Evolutionary conservation across 805 yeast species (phyloP), one percentile per base, ranked within the genome.

Genomic region (Candida ulmi): DNA sequence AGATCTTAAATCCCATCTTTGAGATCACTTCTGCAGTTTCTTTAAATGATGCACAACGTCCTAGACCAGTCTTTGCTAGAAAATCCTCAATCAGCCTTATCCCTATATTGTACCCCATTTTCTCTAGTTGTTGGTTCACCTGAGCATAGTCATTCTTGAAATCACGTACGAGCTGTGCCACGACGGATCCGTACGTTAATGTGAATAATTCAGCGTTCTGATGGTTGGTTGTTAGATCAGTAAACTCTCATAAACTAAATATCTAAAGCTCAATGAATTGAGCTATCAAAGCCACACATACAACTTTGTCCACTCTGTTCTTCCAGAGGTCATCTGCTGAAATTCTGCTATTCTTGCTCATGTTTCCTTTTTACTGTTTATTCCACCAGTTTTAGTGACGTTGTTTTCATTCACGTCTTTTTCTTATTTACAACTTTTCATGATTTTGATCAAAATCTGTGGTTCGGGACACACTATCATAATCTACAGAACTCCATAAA

Each of bases 101-200:
- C 2, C 99, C 99, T 30, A 93, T 93, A 58, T 86, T 88, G 61
- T 90, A 87, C 1, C 99, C 99, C 98, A 93, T 91, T 47, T 78
- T 76, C 53, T 82, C 95, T 36, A 93, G 69, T 56, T 91, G 95
- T 37, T 69, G 67, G 57, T 93, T 93, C 42, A 93, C 96, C 52
- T 80, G 80, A 7, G 55, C 58, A 59, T 87, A 90, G 60, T 90
- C 85, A 46, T 77, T 72, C 39, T 81, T 74, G 60, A 75, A 81
- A 55, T 93, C 98, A 42, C 81, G 77, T 57, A 96, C 88, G 38
- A 93, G 66, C 55, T 91, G 97, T 12, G 95, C 78, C 35, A 93
- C 98, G 35, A 93, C 78, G 3, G 96, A 81, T 9, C 99, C 99
- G 54, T 93, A 93, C 1, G 96, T 91, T 43, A 93, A 66, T n/a